Base-by-base conservation (phyloP, 75 land plant genomes). In the Pinus tabuliformis region DNA sequence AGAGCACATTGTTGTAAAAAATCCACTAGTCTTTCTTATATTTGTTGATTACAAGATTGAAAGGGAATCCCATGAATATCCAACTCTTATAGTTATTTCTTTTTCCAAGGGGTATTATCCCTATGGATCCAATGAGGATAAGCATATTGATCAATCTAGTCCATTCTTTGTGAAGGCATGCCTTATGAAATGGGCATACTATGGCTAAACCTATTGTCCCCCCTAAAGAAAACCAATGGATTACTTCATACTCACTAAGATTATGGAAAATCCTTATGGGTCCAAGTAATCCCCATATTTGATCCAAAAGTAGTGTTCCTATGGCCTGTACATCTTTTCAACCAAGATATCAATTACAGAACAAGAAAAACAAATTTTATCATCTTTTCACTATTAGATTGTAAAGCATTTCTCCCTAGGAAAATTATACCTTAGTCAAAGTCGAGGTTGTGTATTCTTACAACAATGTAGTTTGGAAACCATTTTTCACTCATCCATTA, bases 31-130 rank as follows among this genome's bases (percentile, higher is more conserved):
- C 58, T 54, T 78, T 83, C 42, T 78, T 70, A 72, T 85, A 88
- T 62, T 78, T 81, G 68, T 82, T 93, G 26, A 93, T 70, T 1
- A 89, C 75, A 59, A 68, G 89, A 3, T 90, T 93, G 21, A 89
- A 95, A 58, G 93, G 39, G 74, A 93, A 91, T 0, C 86, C 98
- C 15, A 80, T 58, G 5, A 89, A 0, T 16, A 90, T 77, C 98
- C 98, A 95, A 74, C 90, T 84, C 1, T 85, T 91, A 85, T 82
- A 95, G 79, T 95, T 93, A 3, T 93, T 96, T 0, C 94, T 83
- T 15, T 84, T 80, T 21, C 96, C 96, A 1, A 91, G 93, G 1
- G 98, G 98, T 89, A 95, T 89, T 75, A 74, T 76, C 3, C 83
- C 77, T 0, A 92, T 89, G 59, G 97, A 83, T 17, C 90, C 91